These are phyloP conservation scores for Margaritispora aquatica DNA, from an alignment of 495 filamentous ascomycete species.

Conservation along the genomic window DNA sequence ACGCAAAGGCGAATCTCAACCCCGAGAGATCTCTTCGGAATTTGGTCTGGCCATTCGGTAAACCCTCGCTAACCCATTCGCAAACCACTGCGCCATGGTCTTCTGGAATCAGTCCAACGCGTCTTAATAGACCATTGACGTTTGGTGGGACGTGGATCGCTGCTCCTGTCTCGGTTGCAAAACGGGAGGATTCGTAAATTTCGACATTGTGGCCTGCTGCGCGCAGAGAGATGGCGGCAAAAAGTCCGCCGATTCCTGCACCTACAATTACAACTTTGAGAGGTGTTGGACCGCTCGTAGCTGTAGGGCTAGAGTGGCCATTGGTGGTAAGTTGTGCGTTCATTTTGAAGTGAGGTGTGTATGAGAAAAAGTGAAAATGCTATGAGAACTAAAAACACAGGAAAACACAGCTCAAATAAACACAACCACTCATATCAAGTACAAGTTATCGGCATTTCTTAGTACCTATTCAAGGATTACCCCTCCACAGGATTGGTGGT, in stretches of 20 bases:
- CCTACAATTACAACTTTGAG: constrained; percentile 41
- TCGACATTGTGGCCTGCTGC: constrained; percentile 47
- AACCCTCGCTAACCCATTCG: constrained; percentile 24
- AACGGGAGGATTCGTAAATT: constrained; percentile 46
- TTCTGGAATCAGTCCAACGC: constrained; percentile 34
- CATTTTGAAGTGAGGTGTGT: not conserved
- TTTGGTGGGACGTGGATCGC: constrained; percentile 49
- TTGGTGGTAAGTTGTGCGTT: not conserved
- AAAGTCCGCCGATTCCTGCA: constrained; percentile 50
- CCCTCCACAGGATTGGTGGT: no score
- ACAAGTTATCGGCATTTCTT: no score
- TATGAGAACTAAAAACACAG: not conserved
- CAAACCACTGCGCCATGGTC: constrained; percentile 25
- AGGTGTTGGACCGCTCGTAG: not conserved
- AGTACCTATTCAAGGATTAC: no score
- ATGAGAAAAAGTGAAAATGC: not conserved
- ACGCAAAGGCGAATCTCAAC: constrained; percentile 1
- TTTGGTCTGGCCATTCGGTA: not conserved
- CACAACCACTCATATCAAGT: not conserved
- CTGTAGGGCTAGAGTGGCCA: not conserved
- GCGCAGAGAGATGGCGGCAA: constrained; percentile 47
- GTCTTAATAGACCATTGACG: constrained; percentile 38
- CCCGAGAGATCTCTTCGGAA: not conserved
- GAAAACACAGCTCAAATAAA: not conserved
- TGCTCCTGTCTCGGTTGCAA: constrained; percentile 45